phyloP scores from a whole-genome alignment of 129 eudicot species.

The Heracleum sosnowskyi region DNA sequence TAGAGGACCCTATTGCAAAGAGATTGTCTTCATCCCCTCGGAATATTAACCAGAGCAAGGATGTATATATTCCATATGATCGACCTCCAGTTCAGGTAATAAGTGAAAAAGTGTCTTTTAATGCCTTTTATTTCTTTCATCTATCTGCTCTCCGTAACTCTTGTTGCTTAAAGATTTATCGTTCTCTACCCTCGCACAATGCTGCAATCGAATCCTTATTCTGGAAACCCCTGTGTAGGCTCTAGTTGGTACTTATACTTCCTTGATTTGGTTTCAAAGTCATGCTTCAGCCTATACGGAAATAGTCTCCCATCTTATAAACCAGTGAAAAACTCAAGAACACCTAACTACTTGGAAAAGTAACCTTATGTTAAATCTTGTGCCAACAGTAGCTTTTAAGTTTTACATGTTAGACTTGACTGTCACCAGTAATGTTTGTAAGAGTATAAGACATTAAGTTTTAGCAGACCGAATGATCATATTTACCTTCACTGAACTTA shows the following conservation, averaged over 20 bases:
- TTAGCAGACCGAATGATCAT: neutral
- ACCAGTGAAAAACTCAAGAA: neutral
- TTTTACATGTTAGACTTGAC: neutral
- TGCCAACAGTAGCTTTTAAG: neutral
- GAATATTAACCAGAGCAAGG: slow-evolving; percentile 32
- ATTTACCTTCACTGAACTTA: neutral
- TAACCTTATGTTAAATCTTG: neutral
- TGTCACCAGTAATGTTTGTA: neutral
- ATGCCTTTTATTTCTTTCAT: neutral
- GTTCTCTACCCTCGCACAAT: neutral
- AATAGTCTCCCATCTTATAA: neutral
- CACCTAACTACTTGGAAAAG: neutral
- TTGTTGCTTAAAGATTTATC: neutral
- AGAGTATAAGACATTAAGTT: neutral
- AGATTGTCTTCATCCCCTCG: slow-evolving; percentile 41
- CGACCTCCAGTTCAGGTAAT: slow-evolving; percentile 42
- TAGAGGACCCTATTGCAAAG: slow-evolving; percentile 89
- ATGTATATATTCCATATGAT: slow-evolving; percentile 21
- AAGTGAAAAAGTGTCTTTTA: neutral
- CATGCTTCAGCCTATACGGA: neutral
- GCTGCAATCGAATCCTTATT: neutral
- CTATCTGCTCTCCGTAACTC: neutral
- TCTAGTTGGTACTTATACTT: neutral
- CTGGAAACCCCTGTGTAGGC: neutral
- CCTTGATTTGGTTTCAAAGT: neutral